These are phyloP conservation scores for Hypoxylon sp. DNA, from an alignment of 2,329 filamentous ascomycete genomes.

Conservation along the genomic window DNA sequence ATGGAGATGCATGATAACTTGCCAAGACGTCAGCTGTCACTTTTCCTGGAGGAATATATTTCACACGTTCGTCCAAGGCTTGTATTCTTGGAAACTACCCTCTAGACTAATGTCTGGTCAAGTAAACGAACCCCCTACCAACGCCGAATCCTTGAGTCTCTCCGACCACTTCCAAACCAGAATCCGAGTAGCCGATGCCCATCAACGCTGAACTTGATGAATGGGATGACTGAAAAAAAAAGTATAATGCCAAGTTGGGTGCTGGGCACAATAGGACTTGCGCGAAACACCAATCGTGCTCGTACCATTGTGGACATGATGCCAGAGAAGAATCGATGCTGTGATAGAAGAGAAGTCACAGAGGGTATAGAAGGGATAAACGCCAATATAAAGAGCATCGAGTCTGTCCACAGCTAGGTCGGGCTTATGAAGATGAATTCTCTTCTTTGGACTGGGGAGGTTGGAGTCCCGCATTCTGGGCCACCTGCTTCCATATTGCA, in stretches of 20 bases:
- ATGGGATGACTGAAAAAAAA: conserved; percentile 26
- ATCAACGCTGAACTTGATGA: conserved; percentile 21
- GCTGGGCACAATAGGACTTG: not conserved
- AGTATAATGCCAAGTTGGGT: conserved; percentile 8
- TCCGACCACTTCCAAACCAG: conserved; percentile 24
- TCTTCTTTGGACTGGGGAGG: conserved; percentile 60
- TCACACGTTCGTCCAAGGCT: conserved; percentile 38
- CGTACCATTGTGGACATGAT: conserved; percentile 8
- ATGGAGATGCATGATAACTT: conserved; percentile 29
- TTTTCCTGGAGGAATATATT: conserved; percentile 32
- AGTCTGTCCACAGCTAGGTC: conserved; percentile 17
- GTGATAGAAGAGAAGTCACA: conserved; percentile 30
- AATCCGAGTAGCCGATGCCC: conserved; percentile 25
- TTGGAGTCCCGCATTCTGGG: conserved; percentile 70
- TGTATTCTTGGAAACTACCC: conserved; percentile 36
- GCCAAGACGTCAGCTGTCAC: conserved; percentile 32
- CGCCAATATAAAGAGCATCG: conserved; percentile 35
- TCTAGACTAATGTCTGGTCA: conserved; percentile 21
- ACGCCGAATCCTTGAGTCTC: conserved; percentile 36
- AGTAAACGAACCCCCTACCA: conserved; percentile 30
- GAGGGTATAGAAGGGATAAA: conserved; percentile 42
- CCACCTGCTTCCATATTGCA: conserved; percentile 81
- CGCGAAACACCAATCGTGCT: not conserved
- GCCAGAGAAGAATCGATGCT: conserved; percentile 31
- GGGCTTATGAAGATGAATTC: conserved; percentile 36